These are phyloP conservation scores for Chenopodium quinoa DNA, from an alignment of 148 eudicot genomes.

Conservation along the genomic window DNA sequence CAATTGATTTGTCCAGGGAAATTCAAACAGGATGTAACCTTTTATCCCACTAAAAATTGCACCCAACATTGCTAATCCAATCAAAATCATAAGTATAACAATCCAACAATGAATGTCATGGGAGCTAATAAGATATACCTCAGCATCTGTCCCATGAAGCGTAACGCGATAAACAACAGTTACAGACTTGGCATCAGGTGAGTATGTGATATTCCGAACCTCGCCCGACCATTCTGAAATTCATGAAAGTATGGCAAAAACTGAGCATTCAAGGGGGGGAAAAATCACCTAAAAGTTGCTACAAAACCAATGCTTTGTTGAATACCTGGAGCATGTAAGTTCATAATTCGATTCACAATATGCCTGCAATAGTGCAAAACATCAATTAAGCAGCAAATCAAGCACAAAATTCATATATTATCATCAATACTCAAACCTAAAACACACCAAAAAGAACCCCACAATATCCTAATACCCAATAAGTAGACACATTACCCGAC, in stretches of 20 bases:
- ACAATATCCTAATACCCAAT: not conserved
- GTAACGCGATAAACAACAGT: constrained; percentile 90
- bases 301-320: not conserved
- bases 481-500: not conserved
- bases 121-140: constrained; percentile 42
- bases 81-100: not conserved
- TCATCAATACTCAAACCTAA: not conserved
- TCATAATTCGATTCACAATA: constrained; percentile 83
- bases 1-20: not conserved
- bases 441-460: constrained; percentile 3
- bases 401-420: not conserved
- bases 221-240: constrained; percentile 93
- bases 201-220: constrained; percentile 65
- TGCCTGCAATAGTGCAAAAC: constrained; percentile 54
- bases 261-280: not conserved
- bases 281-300: not conserved
- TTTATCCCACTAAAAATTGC: not conserved
- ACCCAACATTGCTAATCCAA: not conserved
- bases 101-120: not conserved
- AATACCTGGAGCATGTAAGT: constrained; percentile 88
- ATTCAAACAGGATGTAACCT: too few relatives aligned
- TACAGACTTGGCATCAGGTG: constrained; percentile 77
- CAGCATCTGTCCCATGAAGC: constrained; percentile 86
- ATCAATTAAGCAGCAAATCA: not conserved
- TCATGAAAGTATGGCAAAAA: not conserved